These are phyloP conservation scores for Didymella arachidicola DNA, from an alignment of 2,329 filamentous ascomycete genomes.

Conservation along the genomic window DNA sequence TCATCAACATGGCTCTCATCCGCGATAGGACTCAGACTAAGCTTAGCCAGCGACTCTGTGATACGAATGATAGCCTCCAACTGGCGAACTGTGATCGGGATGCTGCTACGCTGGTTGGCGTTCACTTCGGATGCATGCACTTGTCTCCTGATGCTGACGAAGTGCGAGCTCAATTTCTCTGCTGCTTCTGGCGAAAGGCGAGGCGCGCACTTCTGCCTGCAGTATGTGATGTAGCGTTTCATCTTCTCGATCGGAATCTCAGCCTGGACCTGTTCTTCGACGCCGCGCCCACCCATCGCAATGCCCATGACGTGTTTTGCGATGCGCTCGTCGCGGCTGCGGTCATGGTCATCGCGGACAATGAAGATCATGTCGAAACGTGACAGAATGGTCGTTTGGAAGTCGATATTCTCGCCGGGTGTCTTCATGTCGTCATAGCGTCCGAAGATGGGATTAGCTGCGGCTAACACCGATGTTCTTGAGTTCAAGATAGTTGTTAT, in stretches of 20 bases:
- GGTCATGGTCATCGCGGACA: constrained; percentile 91
- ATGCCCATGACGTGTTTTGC: constrained; percentile 97
- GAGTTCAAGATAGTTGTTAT: constrained; percentile 99
- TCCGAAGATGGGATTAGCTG: constrained; percentile 96
- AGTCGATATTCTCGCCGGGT: constrained; percentile 98
- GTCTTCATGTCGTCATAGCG: constrained; percentile 98
- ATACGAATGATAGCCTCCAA: constrained; percentile 97
- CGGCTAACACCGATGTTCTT: constrained; percentile 90
- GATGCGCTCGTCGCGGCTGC: constrained; percentile 88
- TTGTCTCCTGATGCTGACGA: constrained; percentile 93
- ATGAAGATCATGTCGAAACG: constrained; percentile 99
- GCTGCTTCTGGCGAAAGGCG: constrained; percentile 88
- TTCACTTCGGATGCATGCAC: constrained; percentile 91
- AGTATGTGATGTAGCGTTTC: constrained; percentile 96
- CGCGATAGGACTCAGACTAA: constrained; percentile 84
- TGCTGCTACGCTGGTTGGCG: constrained; percentile 87
- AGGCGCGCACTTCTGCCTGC: constrained; percentile 92
- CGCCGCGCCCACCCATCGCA: constrained; percentile 87
- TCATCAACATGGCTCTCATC: constrained; percentile 95
- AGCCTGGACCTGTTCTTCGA: constrained; percentile 82
- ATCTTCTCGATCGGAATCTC: constrained; percentile 96
- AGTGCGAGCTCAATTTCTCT: constrained; percentile 95
- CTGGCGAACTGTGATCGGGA: constrained; percentile 97
- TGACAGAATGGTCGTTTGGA: constrained; percentile 96
- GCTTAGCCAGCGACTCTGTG: constrained; percentile 92